Conservation (phyloP, 441 rosid genomes). For the Erodium texanum region DNA sequence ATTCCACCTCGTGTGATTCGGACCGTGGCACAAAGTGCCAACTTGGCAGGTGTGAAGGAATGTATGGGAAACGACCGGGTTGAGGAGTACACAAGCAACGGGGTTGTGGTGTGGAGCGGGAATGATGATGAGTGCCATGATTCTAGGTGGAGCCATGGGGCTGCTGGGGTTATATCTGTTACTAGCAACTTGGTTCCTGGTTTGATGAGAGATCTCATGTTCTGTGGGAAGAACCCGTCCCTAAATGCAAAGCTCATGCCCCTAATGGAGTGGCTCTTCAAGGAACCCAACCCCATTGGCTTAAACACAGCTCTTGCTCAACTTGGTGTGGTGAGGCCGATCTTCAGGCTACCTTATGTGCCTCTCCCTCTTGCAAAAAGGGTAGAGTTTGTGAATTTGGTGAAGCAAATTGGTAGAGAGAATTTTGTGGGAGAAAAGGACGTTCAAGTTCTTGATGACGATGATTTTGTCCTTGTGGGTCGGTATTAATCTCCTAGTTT, state of each 20-base stretch:
- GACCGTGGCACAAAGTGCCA: slow-evolving; percentile 38
- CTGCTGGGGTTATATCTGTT: slow-evolving; percentile 73
- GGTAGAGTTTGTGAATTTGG: slow-evolving; percentile 60
- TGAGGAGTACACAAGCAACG: slow-evolving; percentile 46
- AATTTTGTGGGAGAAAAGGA: slow-evolving; percentile 66
- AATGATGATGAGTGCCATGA: slow-evolving; percentile 85
- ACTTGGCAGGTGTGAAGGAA: slow-evolving; percentile 75
- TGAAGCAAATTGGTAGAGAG: slow-evolving; percentile 56
- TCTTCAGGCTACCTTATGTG: slow-evolving; percentile 73
- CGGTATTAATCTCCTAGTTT: slow-evolving; percentile 34
- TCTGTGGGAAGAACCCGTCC: slow-evolving; percentile 48
- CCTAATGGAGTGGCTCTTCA: slow-evolving; percentile 65
- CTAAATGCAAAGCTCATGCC: slow-evolving; percentile 60
- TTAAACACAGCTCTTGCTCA: slow-evolving; percentile 83
- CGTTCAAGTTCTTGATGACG: slow-evolving; percentile 65
- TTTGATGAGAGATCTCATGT: slow-evolving; percentile 56
- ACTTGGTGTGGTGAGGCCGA: slow-evolving; percentile 74
- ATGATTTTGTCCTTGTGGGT: slow-evolving; percentile 57
- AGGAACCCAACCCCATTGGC: slow-evolving; percentile 75
- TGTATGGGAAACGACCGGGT: slow-evolving; percentile 72
- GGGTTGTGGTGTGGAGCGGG: slow-evolving; percentile 79
- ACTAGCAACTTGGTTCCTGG: slow-evolving; percentile 67
- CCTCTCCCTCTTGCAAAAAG: slow-evolving; percentile 63
- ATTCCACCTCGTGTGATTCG: slow-evolving; percentile 57
- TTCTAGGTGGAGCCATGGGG: slow-evolving; percentile 65